phyloP scores from a whole-genome alignment of 1,284 basidiomycete genomes.

The Heterobasidion irregulare region DNA sequence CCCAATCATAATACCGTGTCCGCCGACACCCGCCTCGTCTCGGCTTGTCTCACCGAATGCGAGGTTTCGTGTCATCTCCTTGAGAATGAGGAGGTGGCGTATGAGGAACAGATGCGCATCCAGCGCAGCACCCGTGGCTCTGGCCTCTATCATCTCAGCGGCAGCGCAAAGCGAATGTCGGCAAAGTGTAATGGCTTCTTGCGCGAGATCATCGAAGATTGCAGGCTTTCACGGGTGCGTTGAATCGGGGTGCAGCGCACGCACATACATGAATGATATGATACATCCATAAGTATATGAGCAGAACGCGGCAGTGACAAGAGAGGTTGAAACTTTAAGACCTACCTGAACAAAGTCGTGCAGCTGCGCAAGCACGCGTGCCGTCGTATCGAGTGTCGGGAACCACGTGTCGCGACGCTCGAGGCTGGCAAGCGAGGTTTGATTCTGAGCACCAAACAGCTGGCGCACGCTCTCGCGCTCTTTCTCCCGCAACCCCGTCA shows the following conservation, averaged over 20 bases:
- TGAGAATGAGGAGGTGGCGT: slow-evolving; percentile 83
- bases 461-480: too few relatives aligned
- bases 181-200: slow-evolving; percentile 81
- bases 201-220: slow-evolving; percentile 91
- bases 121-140: slow-evolving; percentile 32
- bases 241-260: neutral
- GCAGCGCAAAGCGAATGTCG: slow-evolving; percentile 71
- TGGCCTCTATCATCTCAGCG: slow-evolving; percentile 51
- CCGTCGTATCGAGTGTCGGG: slow-evolving; percentile 75
- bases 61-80: slow-evolving; percentile 77
- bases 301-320: slow-evolving; percentile 1
- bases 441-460: too few relatives aligned
- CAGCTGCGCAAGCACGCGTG: slow-evolving; percentile 83
- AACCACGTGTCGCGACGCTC: slow-evolving; percentile 84
- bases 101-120: slow-evolving; percentile 83
- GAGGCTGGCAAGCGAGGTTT: slow-evolving; percentile 49
- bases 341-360: slow-evolving; percentile 86
- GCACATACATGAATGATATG: neutral
- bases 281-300: neutral
- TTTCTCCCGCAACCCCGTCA: too few relatives aligned
- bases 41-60: slow-evolving; percentile 45
- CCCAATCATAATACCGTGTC: slow-evolving; percentile 17
- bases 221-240: slow-evolving; percentile 45
- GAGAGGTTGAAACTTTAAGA: neutral
- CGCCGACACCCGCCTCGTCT: slow-evolving; percentile 5